phyloP scores from a whole-genome alignment of 257 asterid genomes.

The Lycium ferocissimum region DNA sequence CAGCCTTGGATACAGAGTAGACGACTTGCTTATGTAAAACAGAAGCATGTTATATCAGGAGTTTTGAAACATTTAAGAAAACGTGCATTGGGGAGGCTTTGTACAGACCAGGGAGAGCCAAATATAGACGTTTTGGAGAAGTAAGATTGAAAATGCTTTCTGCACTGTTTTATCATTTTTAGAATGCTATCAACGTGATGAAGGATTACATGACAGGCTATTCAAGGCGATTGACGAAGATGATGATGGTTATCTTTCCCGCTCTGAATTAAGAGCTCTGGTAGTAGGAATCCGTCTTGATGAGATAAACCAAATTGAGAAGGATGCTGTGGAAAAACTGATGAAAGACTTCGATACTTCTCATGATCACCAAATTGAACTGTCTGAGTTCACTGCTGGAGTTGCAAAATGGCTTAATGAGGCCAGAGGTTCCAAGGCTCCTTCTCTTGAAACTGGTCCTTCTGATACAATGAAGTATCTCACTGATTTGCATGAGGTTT shows the following conservation, averaged over 20 bases:
- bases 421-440: constrained; percentile 56
- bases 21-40: constrained; percentile 67
- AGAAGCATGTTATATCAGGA: constrained; percentile 81
- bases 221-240: constrained; percentile 65
- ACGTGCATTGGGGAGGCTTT: constrained; percentile 71
- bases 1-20: constrained; percentile 89
- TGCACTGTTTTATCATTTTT: not conserved
- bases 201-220: constrained; percentile 50
- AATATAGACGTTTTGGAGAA: constrained; percentile 53
- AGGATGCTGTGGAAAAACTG: constrained; percentile 63
- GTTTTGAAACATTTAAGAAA: constrained; percentile 64
- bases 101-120: constrained; percentile 62
- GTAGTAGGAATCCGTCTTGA: constrained; percentile 69
- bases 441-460: constrained; percentile 42
- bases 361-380: constrained; percentile 52
- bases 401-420: constrained; percentile 71
- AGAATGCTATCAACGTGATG: constrained; percentile 22
- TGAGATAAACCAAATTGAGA: constrained; percentile 62
- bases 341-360: constrained; percentile 74
- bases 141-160: constrained; percentile 44
- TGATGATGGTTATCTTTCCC: constrained; percentile 60
- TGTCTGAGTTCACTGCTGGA: constrained; percentile 64
- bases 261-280: constrained; percentile 67
- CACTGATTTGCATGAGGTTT: constrained; percentile 68
- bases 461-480: constrained; percentile 57